These are phyloP conservation scores for Paramecium pentaurelia DNA, from an alignment of 73 alveolate genomes.

Conservation along the genomic window DNA sequence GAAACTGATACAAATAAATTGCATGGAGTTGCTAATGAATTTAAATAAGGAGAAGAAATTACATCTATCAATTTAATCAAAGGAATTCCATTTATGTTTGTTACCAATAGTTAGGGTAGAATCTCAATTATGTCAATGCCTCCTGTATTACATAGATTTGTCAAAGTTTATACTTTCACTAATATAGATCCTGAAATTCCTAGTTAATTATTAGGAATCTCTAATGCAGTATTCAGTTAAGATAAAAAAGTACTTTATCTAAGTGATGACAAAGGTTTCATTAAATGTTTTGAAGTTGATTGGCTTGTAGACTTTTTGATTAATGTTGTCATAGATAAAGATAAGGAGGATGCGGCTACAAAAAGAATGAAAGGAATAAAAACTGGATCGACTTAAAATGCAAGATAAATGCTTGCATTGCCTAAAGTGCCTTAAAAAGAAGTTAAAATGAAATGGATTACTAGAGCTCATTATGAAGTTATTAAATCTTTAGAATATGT, in stretches of 20 bases:
- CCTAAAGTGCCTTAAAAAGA: slow-evolving; percentile 49
- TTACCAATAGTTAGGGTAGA: slow-evolving; percentile 47
- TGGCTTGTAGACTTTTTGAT: slow-evolving; percentile 31
- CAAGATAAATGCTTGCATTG: slow-evolving; percentile 9
- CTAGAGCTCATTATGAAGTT: slow-evolving; percentile 56
- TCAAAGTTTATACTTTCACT: slow-evolving; percentile 27
- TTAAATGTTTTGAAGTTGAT: slow-evolving; percentile 49
- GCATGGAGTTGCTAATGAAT: slow-evolving; percentile 52
- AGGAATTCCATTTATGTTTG: slow-evolving; percentile 41
- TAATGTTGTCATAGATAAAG: slow-evolving; percentile 12
- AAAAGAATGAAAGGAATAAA: slow-evolving; percentile 44
- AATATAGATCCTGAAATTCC: slow-evolving; percentile 55
- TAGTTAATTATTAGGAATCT: slow-evolving; percentile 12
- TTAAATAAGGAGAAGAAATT: slow-evolving; percentile 47
- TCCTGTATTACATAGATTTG: slow-evolving; percentile 49
- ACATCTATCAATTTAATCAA: slow-evolving; percentile 33
- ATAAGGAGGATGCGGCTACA: slow-evolving; percentile 46
- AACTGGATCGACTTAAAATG: slow-evolving; percentile 37
- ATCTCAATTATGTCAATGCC: slow-evolving; percentile 54
- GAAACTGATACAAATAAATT: slow-evolving; percentile 58
- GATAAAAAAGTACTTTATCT: neutral
- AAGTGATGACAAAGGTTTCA: slow-evolving; percentile 60
- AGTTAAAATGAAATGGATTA: neutral
- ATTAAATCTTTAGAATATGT: slow-evolving; percentile 60
- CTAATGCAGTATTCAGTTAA: slow-evolving; percentile 50